Evolutionary conservation across 1,139 yeast species (phyloP), one percentile per base, ranked within the genome.

Genomic region (Sugiyamaella castrensis): DNA sequence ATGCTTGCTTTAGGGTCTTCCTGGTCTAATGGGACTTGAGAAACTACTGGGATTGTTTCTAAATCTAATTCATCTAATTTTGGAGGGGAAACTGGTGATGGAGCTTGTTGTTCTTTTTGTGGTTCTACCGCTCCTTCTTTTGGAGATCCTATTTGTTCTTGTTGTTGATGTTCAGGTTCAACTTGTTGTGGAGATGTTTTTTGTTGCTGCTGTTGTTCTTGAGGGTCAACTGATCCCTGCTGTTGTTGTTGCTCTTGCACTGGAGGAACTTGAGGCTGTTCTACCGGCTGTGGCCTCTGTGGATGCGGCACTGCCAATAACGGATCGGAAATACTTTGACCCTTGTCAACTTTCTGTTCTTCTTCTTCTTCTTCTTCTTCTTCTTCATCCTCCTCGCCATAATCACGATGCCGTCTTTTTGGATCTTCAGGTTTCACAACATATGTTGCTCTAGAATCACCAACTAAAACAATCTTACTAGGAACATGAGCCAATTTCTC

Each of bases 401-500:
- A 50, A 16, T 43, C 48, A 27, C 19, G 11, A 19, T 47, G 45
- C 10, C 47, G 43, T 8, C 53, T 26, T 10, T 15, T 10, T 4
- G 41, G 31, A 24, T 43, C 51, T 26, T 30, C 37, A n/a, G 45
- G 32, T 42, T 32, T 46, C 19, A 50, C 52, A 12, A 31, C 38
- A 37, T 42, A 49, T 11, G 54, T 43, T 7, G 52, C 43, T n/a
- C 40, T 9, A 11, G 50, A 36, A 16, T 54, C 50, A 12, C 55
- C 60, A 15, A 65, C 41, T 12, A 56, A 43, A 1, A 63, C 53
- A 7, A 65, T 59, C 46, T 62, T 58, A 29, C 51, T 50, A 11
- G 69, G 69, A 8, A 56, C 51, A 1, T 59, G 56, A 31, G 63
- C 57, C 12, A 53, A 34, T 33, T 54, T 44, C 26, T 54, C 56